Evolutionary conservation across 148 eudicot species (phyloP), one percentile per base, ranked within the genome.

Genomic region (Vaccinium vitisidaea): DNA sequence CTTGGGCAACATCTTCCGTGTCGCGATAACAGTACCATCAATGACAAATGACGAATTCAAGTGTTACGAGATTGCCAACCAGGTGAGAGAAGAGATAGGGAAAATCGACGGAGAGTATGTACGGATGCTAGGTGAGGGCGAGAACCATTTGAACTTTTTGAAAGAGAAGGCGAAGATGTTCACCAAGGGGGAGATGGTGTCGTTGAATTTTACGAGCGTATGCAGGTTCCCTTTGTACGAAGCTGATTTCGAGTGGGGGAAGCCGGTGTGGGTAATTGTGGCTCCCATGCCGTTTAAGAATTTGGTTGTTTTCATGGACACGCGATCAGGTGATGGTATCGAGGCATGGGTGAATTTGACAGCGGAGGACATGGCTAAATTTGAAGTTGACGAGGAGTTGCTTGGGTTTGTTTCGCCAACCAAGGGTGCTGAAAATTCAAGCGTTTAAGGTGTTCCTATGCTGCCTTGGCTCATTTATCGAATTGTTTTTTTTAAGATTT

Each of bases 201-300:
- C 82, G 1, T 52, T 82, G 32, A 81, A 81, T 8, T 89, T 89
- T 48, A 89, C 87, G 4, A 83, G 84, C 32, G 2, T 82, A 18
- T 19, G 84, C 2, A 49, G 73, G 69, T 79, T 89, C 15, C 87
- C 67, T 1, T 25, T 83, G 27, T 76, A 74, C 46, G 88, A 86
- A 75, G 85, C 85, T 32, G 88, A 88, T 61, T 88, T 88, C 4
- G 90, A 88, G 8, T 89, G 88, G 90, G 87, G 89, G 1, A 85
- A 81, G 16, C 89, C 86, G 3, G 83, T 78, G 21, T 77, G 86
- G 85, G 67, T 79, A 0, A 56, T 61, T 1, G 52, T 50, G 5
- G 73, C 82, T 1, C 54, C 74, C 2, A 2, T 82, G 39, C 32
- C 81, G 0, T 55, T 32, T 36, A 69, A 56, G 53, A 65, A 80